A percentile compares a stretch with the other conserved stretches of the same genome.
Conservation (phyloP, 225 moss, liverwort and hornwort species). For the Ulota crispa region DNA sequence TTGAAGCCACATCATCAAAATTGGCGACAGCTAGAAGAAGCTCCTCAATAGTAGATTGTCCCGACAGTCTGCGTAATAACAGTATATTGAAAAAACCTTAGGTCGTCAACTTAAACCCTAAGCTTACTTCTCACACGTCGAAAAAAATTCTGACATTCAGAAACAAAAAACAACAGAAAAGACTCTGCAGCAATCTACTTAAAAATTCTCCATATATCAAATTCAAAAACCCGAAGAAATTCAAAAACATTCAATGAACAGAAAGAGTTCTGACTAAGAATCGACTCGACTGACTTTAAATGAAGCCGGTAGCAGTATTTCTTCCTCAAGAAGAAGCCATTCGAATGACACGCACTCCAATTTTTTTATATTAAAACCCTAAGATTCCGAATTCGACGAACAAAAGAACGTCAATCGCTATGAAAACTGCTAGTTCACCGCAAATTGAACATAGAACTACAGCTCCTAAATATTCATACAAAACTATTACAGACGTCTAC, state of each 20-base stretch:
- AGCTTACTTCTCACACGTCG: background rate
- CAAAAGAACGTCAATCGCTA: background rate
- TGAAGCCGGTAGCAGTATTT: background rate
- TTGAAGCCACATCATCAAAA: slow-evolving; percentile 28
- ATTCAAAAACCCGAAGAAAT: background rate
- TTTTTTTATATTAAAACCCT: slow-evolving; percentile 12
- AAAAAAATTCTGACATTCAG: background rate
- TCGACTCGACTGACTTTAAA: background rate
- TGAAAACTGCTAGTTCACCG: background rate
- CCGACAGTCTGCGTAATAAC: slow-evolving; percentile 28
- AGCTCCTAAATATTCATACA: background rate
- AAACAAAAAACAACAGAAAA: background rate
- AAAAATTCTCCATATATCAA: background rate
- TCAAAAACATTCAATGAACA: background rate
- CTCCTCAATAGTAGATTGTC: slow-evolving; percentile 22
- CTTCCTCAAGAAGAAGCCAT: background rate
- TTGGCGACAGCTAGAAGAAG: slow-evolving; percentile 24
- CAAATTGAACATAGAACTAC: background rate
- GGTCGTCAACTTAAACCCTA: slow-evolving; percentile 37
- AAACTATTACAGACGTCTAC: background rate
- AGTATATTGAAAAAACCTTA: slow-evolving; percentile 23
- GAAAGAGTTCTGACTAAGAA: background rate
- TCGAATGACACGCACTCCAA: background rate
- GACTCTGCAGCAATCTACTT: too few relatives aligned
- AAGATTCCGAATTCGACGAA: background rate